phyloP scores from a whole-genome alignment of 805 yeast species.

The Naumovozyma castellii region DNA sequence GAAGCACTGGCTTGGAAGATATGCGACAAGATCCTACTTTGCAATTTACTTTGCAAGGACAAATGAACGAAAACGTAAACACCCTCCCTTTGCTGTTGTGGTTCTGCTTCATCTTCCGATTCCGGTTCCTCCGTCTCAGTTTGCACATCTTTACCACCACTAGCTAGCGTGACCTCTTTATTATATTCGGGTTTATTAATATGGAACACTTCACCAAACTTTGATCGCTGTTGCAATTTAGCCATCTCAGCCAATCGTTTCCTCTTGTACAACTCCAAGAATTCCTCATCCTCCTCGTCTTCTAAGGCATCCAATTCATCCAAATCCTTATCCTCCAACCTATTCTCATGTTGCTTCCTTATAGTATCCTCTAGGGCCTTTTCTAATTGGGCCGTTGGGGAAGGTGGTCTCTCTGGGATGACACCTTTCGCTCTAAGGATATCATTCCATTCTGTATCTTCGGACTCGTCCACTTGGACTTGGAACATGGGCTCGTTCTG shows the following conservation, averaged over 20 bases:
- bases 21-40: slow-evolving; percentile 60
- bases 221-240: slow-evolving; percentile 43
- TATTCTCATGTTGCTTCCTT: slow-evolving; percentile 65
- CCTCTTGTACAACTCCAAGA: slow-evolving; percentile 64
- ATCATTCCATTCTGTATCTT: slow-evolving; percentile 99
- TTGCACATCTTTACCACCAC: slow-evolving; percentile 29
- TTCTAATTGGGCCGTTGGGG: slow-evolving; percentile 80
- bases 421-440: slow-evolving; percentile 82
- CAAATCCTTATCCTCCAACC: slow-evolving; percentile 66
- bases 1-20: slow-evolving; percentile 50
- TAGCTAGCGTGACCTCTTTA: slow-evolving; percentile 74
- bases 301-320: slow-evolving; percentile 82
- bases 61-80: slow-evolving; percentile 69
- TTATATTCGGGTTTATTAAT: slow-evolving; percentile 84
- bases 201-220: slow-evolving; percentile 69
- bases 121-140: slow-evolving; percentile 1
- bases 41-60: slow-evolving; percentile 56
- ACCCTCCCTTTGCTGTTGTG: slow-evolving; percentile 21
- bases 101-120: slow-evolving; percentile 1
- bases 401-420: slow-evolving; percentile 84
- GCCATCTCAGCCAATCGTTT: slow-evolving; percentile 71
- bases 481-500: slow-evolving; percentile 51
- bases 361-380: slow-evolving; percentile 81
- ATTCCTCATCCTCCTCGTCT: slow-evolving; percentile 90
- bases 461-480: slow-evolving; percentile 87